Conservation (phyloP, 2,329 filamentous ascomycete species). For the Neofusicoccum cordaticola region DNA sequence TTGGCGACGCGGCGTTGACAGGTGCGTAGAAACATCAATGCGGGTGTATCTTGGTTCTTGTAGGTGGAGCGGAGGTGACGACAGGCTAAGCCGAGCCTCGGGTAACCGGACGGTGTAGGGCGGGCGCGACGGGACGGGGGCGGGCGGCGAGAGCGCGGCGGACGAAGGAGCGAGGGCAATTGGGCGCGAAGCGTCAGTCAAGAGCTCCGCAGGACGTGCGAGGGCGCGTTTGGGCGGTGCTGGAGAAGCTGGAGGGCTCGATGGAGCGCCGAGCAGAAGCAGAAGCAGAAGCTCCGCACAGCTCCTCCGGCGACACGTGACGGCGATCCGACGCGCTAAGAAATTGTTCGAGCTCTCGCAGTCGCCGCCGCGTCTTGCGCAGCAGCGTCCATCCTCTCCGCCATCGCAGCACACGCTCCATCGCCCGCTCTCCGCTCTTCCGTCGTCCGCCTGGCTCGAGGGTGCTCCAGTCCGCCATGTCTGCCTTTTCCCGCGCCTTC, state of each 20-base stretch:
- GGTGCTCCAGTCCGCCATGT: conserved; percentile 58
- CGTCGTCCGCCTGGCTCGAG: conserved; percentile 19
- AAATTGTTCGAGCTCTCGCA: conserved; percentile 22
- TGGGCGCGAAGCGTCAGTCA: conserved; percentile 15
- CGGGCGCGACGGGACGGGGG: neutral
- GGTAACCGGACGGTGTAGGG: conserved; percentile 27
- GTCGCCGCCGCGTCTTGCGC: conserved; percentile 5
- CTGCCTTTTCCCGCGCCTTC: conserved; percentile 77
- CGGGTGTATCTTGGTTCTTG: conserved; percentile 18
- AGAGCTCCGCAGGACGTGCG: conserved; percentile 11
- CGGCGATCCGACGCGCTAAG: conserved; percentile 24
- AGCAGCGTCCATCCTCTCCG: conserved; percentile 18
- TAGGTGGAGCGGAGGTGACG: conserved; percentile 6
- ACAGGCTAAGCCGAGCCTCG: conserved; percentile 33
- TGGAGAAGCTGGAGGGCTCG: neutral
- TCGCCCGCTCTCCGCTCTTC: conserved; percentile 26
- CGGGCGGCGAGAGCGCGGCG: neutral
- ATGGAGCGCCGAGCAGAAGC: neutral
- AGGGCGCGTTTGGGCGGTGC: neutral
- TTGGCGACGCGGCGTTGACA: conserved; percentile 39
- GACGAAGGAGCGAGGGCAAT: neutral
- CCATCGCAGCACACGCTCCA: conserved; percentile 27
- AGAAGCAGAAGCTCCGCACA: neutral
- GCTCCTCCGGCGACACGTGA: conserved; percentile 11
- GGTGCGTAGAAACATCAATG: conserved; percentile 46